A percentile compares a stretch with the other conserved stretches of the same genome.
Evolutionary conservation across 2,329 filamentous ascomycete genomes (phyloP).

Genomic region (Paraconiothyrium sp.): DNA sequence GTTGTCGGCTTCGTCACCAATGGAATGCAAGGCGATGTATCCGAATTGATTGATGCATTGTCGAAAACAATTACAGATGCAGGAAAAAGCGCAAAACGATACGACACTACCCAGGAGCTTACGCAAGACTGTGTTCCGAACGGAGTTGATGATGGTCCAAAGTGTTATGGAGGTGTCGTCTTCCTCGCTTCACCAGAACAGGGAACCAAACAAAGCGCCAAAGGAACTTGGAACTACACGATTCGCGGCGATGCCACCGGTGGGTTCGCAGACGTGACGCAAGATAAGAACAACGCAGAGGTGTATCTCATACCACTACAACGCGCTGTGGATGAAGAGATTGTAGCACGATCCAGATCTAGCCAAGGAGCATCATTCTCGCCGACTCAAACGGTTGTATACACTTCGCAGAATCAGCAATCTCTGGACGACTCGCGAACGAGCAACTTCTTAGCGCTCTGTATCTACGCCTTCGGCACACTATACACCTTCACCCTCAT

Average conservation of each 20-base stretch:
- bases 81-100: constrained; percentile 28
- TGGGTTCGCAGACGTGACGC: constrained; percentile 26
- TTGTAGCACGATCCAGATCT: constrained; percentile 54
- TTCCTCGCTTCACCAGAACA: constrained; percentile 33
- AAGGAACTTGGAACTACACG: constrained; percentile 38
- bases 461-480: constrained; percentile 32
- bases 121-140: constrained; percentile 26
- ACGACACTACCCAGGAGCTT: constrained; percentile 22
- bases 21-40: constrained; percentile 33
- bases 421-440: constrained; percentile 24
- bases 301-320: constrained; percentile 34
- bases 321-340: constrained; percentile 33
- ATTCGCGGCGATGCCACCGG: constrained; percentile 24
- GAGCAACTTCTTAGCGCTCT: constrained; percentile 25
- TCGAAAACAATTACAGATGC: constrained; percentile 27
- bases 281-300: constrained; percentile 24
- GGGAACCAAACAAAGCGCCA: constrained; percentile 39
- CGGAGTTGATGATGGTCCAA: constrained; percentile 18
- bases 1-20: constrained; percentile 38
- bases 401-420: constrained; percentile 26
- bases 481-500: constrained; percentile 34
- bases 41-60: constrained; percentile 32
- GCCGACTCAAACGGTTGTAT: constrained; percentile 25
- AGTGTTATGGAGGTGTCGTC: constrained; percentile 32
- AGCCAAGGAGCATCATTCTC: constrained; percentile 19